A percentile compares a stretch with the other conserved stretches of the same genome.
Evolutionary conservation across 1,284 basidiomycete species (phyloP).

Genomic region (Sanghuangporus baumii): DNA sequence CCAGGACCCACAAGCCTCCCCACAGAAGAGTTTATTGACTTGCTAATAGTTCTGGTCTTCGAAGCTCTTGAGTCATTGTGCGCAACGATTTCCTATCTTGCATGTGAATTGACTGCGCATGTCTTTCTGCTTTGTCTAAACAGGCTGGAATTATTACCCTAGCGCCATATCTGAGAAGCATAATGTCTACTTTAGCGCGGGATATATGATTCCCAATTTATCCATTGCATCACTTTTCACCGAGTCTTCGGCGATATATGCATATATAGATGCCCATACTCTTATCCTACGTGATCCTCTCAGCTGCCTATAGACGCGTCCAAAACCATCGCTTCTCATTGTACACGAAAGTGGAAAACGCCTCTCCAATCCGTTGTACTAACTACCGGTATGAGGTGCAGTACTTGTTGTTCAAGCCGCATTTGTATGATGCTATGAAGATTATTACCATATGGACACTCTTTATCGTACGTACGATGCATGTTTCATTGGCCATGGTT

Average conservation of each 20-base stretch:
- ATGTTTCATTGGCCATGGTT: too few relatives aligned
- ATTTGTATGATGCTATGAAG: too few relatives aligned
- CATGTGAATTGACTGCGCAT: not conserved
- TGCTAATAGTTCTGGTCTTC: not conserved
- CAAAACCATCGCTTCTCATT: not conserved
- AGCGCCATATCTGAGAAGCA: not conserved
- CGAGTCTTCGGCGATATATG: not conserved
- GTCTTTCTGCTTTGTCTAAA: not conserved
- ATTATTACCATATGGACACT: too few relatives aligned
- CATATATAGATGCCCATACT: not conserved
- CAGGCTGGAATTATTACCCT: not conserved
- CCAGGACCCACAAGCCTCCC: not conserved
- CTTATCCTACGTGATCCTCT: not conserved
- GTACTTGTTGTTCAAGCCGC: too few relatives aligned
- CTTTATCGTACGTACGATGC: too few relatives aligned
- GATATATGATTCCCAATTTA: not conserved
- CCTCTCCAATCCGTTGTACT: not conserved
- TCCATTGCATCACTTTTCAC: not conserved
- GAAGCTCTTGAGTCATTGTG: not conserved
- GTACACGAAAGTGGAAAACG: not conserved
- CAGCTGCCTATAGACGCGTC: not conserved
- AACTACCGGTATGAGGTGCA: too few relatives aligned
- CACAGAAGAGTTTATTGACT: not conserved
- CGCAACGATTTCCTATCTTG: not conserved
- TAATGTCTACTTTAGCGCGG: not conserved